Evolutionary conservation across 345 rosid genomes (phyloP).

Genomic region (Camelina laxa): DNA sequence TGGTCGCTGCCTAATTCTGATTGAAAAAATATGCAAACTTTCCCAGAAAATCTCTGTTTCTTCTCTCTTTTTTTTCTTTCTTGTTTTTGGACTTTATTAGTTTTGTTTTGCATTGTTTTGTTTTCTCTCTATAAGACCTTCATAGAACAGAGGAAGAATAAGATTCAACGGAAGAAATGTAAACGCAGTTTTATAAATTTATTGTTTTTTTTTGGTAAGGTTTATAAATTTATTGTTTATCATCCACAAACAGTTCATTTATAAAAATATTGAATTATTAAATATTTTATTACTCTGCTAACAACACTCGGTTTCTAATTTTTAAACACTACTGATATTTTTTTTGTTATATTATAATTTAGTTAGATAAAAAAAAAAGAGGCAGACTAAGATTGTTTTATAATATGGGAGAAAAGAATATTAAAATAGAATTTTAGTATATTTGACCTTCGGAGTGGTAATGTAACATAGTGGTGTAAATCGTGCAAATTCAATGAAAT

Average conservation of each 20-base stretch:
- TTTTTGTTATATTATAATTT: background rate
- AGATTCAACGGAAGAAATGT: constrained; percentile 44
- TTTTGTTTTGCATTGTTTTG: too few relatives aligned
- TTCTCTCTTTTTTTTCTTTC: background rate
- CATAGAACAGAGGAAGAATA: constrained; percentile 23
- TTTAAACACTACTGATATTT: too few relatives aligned
- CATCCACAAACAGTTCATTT: background rate
- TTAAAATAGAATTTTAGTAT: background rate
- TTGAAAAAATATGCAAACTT: constrained; percentile 9
- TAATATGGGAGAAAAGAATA: background rate
- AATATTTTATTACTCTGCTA: background rate
- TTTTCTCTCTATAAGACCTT: background rate
- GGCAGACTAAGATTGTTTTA: background rate
- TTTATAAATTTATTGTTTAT: background rate
- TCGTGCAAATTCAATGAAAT: constrained; percentile 3
- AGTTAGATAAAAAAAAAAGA: background rate
- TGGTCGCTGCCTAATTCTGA: constrained; percentile 23
- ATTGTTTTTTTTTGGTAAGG: too few relatives aligned
- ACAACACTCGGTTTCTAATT: background rate
- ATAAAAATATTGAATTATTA: background rate
- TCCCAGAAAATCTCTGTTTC: too few relatives aligned
- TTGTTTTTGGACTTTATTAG: constrained; percentile 14
- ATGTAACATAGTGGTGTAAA: constrained; percentile 25
- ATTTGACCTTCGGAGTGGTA: constrained; percentile 12
- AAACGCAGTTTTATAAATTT: background rate